Percentiles rank a stretch among this genome's conserved stretches.
These are phyloP conservation scores for Boletus patriciae DNA, from an alignment of 768 basidiomycete species.

Conservation along the genomic window DNA sequence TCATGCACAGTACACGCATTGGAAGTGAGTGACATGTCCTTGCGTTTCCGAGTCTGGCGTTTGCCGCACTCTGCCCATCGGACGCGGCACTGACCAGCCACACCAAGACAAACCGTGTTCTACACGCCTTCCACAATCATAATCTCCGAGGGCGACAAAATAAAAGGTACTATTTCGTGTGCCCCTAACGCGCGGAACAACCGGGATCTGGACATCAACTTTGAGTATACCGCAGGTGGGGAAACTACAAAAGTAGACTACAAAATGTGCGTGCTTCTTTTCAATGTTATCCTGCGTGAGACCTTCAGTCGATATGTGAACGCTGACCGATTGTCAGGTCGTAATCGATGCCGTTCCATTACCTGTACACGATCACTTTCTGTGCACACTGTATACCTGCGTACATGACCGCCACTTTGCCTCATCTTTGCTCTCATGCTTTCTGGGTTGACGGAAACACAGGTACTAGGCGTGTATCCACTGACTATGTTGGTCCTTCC, in stretches of 20 bases:
- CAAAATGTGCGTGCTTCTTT: conserved; percentile 75
- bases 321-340: conserved; percentile 77
- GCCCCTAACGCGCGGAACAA: conserved; percentile 91
- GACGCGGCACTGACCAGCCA: not conserved
- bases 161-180: conserved; percentile 72
- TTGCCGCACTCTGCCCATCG: not conserved
- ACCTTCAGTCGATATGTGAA: conserved; percentile 24
- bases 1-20: conserved; percentile 94
- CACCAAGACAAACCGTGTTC: conserved; percentile 88
- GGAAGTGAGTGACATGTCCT: conserved; percentile 67
- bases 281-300: conserved; percentile 10
- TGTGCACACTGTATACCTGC: conserved; percentile 14
- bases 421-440: not conserved
- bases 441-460: conserved; percentile 13
- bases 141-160: conserved; percentile 65
- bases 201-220: conserved; percentile 89
- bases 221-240: conserved; percentile 60
- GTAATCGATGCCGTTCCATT: conserved; percentile 40
- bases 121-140: conserved; percentile 84
- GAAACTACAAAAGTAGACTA: conserved; percentile 52
- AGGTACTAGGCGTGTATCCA: conserved; percentile 30
- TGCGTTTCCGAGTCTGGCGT: not conserved
- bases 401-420: conserved; percentile 2
- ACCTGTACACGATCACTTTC: not conserved
- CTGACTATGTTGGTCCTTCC: conserved; percentile 3